Conservation (phyloP, 192 early-diverging fungal genomes). For the Coemansia sp. region DNA sequence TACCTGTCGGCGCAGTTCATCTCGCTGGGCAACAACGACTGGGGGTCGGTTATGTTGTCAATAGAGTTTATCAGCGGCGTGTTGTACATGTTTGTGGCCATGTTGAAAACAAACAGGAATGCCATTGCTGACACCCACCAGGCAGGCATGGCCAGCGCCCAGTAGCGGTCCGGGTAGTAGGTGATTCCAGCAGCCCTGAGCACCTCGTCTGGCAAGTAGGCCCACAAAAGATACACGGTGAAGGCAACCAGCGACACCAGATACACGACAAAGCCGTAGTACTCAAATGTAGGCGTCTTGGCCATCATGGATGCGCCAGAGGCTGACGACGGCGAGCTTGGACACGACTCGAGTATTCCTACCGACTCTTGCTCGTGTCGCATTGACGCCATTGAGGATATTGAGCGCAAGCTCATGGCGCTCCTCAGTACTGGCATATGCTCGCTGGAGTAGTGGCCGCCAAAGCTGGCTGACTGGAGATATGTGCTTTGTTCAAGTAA, state of each 20-base stretch:
- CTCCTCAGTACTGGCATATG: neutral
- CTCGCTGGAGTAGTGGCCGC: neutral
- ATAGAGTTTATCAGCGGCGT: constrained; percentile 72
- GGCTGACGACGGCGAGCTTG: constrained; percentile 21
- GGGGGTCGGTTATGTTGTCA: constrained; percentile 67
- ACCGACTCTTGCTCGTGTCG: constrained; percentile 19
- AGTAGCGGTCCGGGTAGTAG: constrained; percentile 83
- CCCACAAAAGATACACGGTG: constrained; percentile 77
- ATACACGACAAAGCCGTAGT: constrained; percentile 86
- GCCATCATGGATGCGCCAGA: constrained; percentile 26
- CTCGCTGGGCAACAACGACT: constrained; percentile 14
- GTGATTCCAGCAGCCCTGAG: constrained; percentile 68
- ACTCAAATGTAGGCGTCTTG: constrained; percentile 74
- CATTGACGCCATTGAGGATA: constrained; percentile 13
- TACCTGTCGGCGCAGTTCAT: constrained; percentile 17
- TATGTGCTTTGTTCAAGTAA: constrained; percentile 2
- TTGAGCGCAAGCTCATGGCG: constrained; percentile 5
- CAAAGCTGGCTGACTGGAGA: neutral
- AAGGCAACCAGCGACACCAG: constrained; percentile 71
- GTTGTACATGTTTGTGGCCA: constrained; percentile 72
- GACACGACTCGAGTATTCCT: constrained; percentile 15
- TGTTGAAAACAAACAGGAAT: constrained; percentile 70
- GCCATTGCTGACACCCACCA: constrained; percentile 70
- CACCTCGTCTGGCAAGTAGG: constrained; percentile 73
- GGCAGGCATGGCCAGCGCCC: constrained; percentile 77